phyloP scores from a whole-genome alignment of 306 rosid species.

The Hylodesmum podocarpum region DNA sequence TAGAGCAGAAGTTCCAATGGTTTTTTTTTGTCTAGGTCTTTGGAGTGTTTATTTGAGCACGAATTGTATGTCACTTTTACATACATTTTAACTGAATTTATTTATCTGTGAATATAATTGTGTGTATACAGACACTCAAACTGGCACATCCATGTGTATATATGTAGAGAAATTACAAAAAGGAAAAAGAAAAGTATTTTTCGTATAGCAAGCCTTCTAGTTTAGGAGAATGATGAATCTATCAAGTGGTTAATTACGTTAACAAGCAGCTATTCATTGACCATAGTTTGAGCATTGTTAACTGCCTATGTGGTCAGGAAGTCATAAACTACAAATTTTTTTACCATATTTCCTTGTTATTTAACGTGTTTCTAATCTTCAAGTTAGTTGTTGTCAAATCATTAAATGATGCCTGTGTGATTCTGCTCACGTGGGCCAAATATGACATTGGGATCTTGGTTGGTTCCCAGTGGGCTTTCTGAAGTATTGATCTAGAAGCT shows the following conservation, averaged over 20 bases:
- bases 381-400: conserved; percentile 7
- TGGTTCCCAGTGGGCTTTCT: conserved; percentile 21
- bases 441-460: conserved; percentile 10
- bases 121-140: too few relatives aligned
- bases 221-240: neutral
- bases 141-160: neutral
- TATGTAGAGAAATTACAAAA: neutral
- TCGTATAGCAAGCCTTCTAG: neutral
- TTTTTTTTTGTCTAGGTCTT: conserved; percentile 8
- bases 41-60: neutral
- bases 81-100: neutral
- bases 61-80: conserved; percentile 2
- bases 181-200: neutral
- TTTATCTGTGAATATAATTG: neutral
- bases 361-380: neutral
- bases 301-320: neutral
- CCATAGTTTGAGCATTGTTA: conserved; percentile 10
- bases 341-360: conserved; percentile 3
- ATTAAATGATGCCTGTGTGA: neutral
- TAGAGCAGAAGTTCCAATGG: conserved; percentile 12
- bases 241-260: neutral
- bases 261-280: neutral
- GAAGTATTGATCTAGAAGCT: conserved; percentile 19
- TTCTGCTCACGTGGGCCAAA: neutral
- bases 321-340: conserved; percentile 9